Conservation (phyloP, 2,329 filamentous ascomycete genomes). For the Xylariaceae sp. region DNA sequence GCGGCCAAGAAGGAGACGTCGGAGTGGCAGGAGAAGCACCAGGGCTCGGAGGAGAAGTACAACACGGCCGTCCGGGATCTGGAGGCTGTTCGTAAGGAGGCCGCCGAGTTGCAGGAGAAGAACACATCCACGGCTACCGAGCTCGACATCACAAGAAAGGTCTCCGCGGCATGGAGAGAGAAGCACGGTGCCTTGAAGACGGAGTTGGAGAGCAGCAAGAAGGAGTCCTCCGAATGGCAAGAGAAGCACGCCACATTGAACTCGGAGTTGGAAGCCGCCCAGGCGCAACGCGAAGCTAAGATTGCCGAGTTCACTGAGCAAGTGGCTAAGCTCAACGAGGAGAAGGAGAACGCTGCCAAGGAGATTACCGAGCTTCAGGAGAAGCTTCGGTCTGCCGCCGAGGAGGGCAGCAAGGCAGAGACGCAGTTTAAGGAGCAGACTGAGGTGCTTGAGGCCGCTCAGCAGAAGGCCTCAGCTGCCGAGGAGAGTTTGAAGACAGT, state of each 20-base stretch:
- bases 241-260: slow-evolving; percentile 24
- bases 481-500: slow-evolving; percentile 35
- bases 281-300: slow-evolving; percentile 25
- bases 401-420: slow-evolving; percentile 28
- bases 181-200: too few species aligned
- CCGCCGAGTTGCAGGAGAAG: slow-evolving; percentile 19
- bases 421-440: slow-evolving; percentile 31
- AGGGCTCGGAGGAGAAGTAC: slow-evolving; percentile 19
- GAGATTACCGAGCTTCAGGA: slow-evolving; percentile 9
- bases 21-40: slow-evolving; percentile 24
- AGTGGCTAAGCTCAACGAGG: slow-evolving; percentile 23
- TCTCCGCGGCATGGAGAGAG: too few species aligned
- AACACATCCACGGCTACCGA: slow-evolving; percentile 11
- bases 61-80: slow-evolving; percentile 24
- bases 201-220: too few species aligned
- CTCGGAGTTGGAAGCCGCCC: slow-evolving; percentile 24
- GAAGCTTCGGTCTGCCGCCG: slow-evolving; percentile 26
- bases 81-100: slow-evolving; percentile 29
- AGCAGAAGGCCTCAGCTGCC: slow-evolving; percentile 35
- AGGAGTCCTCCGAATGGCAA: slow-evolving; percentile 17
- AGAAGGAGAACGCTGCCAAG: slow-evolving; percentile 15
- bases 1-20: slow-evolving; percentile 25
- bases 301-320: slow-evolving; percentile 26
- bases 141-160: too few species aligned
- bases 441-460: slow-evolving; percentile 33